Percentiles rank a stretch among this genome's conserved stretches.
These are phyloP conservation scores for Tylopilus subfusipes DNA, from an alignment of 768 basidiomycete genomes.

Conservation along the genomic window DNA sequence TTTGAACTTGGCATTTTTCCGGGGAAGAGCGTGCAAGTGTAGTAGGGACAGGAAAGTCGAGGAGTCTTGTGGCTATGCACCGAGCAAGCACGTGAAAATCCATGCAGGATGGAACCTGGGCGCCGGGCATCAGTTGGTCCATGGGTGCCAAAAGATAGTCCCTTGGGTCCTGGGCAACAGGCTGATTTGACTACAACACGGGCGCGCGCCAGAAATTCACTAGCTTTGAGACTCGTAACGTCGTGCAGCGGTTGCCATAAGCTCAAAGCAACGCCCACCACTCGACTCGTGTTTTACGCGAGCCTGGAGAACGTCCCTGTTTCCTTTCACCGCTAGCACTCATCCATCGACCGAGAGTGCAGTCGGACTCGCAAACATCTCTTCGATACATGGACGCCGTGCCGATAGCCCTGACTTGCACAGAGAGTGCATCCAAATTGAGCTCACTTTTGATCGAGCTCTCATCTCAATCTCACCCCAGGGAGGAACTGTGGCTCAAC, in stretches of 20 bases:
- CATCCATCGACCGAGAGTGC: not conserved
- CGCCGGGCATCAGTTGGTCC: no score
- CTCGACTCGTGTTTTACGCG: not conserved
- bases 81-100: no score
- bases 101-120: no score
- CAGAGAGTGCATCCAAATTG: conserved; percentile 32
- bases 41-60: not conserved
- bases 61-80: conserved; percentile 14
- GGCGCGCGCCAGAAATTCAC: no score
- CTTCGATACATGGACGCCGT: conserved; percentile 18
- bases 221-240: not conserved
- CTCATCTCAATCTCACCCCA: conserved; percentile 30
- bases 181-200: no score
- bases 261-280: not conserved
- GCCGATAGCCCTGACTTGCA: conserved; percentile 16
- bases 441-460: conserved; percentile 33
- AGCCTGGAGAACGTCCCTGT: not conserved
- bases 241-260: not conserved
- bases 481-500: conserved; percentile 43
- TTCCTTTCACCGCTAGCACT: not conserved
- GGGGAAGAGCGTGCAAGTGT: not conserved
- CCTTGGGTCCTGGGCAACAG: no score
- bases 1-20: conserved; percentile 36
- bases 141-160: no score
- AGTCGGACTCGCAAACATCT: not conserved